These are phyloP conservation scores for Eragrostis nindensis DNA, from an alignment of 176 grass and related monocot genomes.

Conservation along the genomic window DNA sequence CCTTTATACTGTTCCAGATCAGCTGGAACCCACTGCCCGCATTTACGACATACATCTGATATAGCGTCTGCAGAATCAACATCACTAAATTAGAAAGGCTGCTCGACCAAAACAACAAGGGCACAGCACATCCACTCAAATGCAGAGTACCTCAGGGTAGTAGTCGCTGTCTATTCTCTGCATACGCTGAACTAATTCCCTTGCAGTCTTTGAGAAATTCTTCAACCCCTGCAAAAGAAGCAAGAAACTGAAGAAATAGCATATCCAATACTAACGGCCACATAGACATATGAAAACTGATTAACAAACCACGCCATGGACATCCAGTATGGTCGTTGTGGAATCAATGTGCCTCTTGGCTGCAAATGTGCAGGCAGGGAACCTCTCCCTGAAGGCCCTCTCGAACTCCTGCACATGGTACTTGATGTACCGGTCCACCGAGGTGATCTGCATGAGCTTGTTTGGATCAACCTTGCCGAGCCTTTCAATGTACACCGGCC, in stretches of 20 bases:
- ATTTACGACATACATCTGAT: constrained; percentile 96
- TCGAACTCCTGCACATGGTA: constrained; percentile 82
- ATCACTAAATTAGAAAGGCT: constrained; percentile 1
- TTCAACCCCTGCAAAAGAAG: constrained; percentile 65
- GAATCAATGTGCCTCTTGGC: constrained; percentile 74
- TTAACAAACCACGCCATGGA: constrained; percentile 66
- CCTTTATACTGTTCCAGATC: constrained; percentile 86
- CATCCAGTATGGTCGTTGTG: constrained; percentile 72
- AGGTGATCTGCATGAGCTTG: constrained; percentile 67
- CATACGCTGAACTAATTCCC: constrained; percentile 68
- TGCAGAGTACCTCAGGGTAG: constrained; percentile 78
- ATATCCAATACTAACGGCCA: background rate
- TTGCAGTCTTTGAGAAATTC: constrained; percentile 84
- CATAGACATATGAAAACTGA: constrained; percentile 5
- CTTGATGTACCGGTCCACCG: constrained; percentile 68
- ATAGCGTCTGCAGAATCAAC: constrained; percentile 65
- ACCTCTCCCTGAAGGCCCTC: constrained; percentile 67
- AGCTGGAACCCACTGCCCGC: constrained; percentile 81
- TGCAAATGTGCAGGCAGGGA: constrained; percentile 67
- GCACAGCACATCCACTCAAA: background rate
- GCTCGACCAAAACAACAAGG: constrained; percentile 10
- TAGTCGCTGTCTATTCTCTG: constrained; percentile 82
- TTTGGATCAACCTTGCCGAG: constrained; percentile 64
- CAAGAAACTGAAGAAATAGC: background rate
- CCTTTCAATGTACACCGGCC: constrained; percentile 69